Base-by-base conservation (phyloP, 2,329 filamentous ascomycete genomes). In the Botrytis sinoallii region DNA sequence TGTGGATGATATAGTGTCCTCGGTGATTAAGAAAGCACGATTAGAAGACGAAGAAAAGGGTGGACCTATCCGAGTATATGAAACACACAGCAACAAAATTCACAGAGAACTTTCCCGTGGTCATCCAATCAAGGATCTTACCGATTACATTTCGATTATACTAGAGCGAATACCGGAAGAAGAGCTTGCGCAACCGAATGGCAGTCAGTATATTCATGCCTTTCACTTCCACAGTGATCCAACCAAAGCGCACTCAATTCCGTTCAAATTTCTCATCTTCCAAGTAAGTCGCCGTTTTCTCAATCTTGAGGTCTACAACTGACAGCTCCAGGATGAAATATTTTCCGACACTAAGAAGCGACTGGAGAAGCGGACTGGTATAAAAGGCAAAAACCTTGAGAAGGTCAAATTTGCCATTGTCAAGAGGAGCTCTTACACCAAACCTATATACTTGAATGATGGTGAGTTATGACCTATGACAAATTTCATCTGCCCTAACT, bases 301-400 rank as follows among this genome's bases (percentile, higher is more conserved):
- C 16, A n/a, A 4, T 25, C 38, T n/a, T 48, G 18, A 20, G 35
- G 35, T 20, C 22, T 29, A 44, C 20, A 18, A 70, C 74, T 77
- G 67, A 78, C 69, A n/a, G 55, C 4, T 44, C 16, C 70, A 95
- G 90, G 93, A 90, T 71, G 96, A 99, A 82, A 86, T 87, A 57
- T 98, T 99, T 83, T 90, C 90, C 74, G 93, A 98, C 48, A 98
- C 95, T 61, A 98, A 95, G 85, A 94, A 97, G 84, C 90, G 96
- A n/a, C 86, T 99, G 6, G 95, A 96, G 78, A 95, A 95, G 83
- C 88, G 95, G 74, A 97, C 93, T 0, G 95, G 95, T 40, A 91
- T 99, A 84, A 98, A 98, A 84, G 97, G 96, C 82, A 99, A 99
- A 86, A 94, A 94, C 77, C 95, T 99, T 78, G 95, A 99, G 83